Conservation (phyloP, 106 monocot genomes). For the Dendrobium nobile region DNA sequence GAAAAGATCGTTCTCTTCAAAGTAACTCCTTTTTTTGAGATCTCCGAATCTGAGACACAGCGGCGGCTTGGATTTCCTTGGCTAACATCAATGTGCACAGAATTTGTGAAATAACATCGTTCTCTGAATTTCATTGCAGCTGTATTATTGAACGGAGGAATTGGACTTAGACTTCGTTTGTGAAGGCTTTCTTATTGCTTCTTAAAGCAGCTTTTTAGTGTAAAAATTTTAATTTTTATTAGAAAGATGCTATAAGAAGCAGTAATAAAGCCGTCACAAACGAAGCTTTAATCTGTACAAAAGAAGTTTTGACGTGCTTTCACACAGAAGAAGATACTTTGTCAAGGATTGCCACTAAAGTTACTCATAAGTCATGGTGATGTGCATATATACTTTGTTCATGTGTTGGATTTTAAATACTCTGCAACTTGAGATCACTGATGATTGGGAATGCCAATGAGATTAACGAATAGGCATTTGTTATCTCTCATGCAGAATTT, state of each 20-base stretch:
- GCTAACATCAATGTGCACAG: neutral
- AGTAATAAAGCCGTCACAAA: too few species aligned
- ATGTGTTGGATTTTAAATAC: neutral
- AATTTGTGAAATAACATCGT: neutral
- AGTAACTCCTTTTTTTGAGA: neutral
- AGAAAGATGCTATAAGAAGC: too few species aligned
- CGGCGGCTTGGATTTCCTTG: neutral
- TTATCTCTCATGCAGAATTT: neutral
- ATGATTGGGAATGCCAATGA: neutral
- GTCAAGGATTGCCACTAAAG: too few species aligned
- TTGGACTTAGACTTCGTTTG: too few species aligned
- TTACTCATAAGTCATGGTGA: too few species aligned
- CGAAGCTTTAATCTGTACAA: too few species aligned
- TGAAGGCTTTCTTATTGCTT: too few species aligned
- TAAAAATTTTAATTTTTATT: too few species aligned
- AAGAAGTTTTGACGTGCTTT: neutral
- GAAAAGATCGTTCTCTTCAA: conserved; percentile 19
- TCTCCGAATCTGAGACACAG: neutral
- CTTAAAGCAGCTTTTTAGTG: too few species aligned
- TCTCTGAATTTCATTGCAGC: too few species aligned
- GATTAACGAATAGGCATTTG: neutral
- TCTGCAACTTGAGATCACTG: neutral
- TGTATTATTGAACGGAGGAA: too few species aligned
- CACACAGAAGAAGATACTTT: too few species aligned
- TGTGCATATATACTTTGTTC: neutral